A percentile compares a stretch with the other conserved stretches of the same genome.
These are phyloP conservation scores for Bacidia rubella DNA, from an alignment of 495 filamentous ascomycete species.

Conservation along the genomic window DNA sequence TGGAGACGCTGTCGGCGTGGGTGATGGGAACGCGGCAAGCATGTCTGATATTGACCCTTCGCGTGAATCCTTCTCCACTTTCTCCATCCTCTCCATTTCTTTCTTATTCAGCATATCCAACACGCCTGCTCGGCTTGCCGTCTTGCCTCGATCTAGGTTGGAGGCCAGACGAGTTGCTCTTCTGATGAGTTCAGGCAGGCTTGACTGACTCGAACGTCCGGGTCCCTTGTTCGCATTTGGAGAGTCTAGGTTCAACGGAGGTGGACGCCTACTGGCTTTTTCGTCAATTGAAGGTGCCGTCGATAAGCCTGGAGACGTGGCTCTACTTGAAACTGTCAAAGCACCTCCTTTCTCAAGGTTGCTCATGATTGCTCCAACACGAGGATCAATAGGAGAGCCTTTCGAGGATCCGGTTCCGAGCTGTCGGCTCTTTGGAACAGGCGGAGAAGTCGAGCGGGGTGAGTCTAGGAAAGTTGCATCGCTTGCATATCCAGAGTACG, in stretches of 20 bases:
- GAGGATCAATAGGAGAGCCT: conserved; percentile 17
- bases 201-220: conserved; percentile 68
- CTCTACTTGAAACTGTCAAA: conserved; percentile 23
- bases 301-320: conserved; percentile 24
- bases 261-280: conserved; percentile 46
- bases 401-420: conserved; percentile 12
- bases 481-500: conserved; percentile 16
- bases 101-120: conserved; percentile 27
- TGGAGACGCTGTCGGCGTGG: conserved; percentile 43
- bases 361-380: conserved; percentile 18
- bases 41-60: conserved; percentile 75
- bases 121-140: conserved; percentile 54
- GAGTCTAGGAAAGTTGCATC: conserved; percentile 15
- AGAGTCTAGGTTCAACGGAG: conserved; percentile 64
- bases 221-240: conserved; percentile 58
- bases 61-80: conserved; percentile 16
- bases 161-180: conserved; percentile 77
- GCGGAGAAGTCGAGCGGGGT: conserved; percentile 4
- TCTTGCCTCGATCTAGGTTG: conserved; percentile 76
- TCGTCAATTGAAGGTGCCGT: conserved; percentile 21
- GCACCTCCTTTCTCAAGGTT: conserved; percentile 25
- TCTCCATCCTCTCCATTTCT: conserved; percentile 15
- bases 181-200: conserved; percentile 77
- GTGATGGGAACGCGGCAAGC: conserved; percentile 80
- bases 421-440: conserved; percentile 6